Evolutionary conservation across 192 early-diverging fungal species (phyloP).

Genomic region (Paraglomus brasilianum): DNA sequence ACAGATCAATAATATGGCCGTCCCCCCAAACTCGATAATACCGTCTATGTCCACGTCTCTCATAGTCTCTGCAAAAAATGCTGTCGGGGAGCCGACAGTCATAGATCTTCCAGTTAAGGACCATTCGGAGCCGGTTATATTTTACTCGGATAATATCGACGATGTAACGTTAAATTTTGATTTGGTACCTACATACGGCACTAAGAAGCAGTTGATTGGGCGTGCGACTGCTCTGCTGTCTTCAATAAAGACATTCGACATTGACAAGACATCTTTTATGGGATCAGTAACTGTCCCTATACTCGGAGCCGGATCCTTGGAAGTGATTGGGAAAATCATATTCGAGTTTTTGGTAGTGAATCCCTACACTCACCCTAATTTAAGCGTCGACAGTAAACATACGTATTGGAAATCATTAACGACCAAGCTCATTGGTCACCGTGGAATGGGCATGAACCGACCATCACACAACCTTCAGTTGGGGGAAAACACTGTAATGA

Average conservation of each 20-base stretch:
- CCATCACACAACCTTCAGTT: constrained; percentile 68
- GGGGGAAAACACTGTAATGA: constrained; percentile 89
- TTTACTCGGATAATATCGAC: constrained; percentile 49
- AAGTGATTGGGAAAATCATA: constrained; percentile 54
- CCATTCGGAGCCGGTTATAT: constrained; percentile 56
- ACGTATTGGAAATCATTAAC: constrained; percentile 61
- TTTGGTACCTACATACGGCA: constrained; percentile 55
- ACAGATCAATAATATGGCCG: constrained; percentile 39
- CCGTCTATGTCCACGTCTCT: constrained; percentile 48
- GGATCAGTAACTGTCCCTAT: constrained; percentile 62
- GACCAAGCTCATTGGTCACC: constrained; percentile 83
- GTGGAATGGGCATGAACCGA: constrained; percentile 83
- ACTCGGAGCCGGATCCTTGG: constrained; percentile 45
- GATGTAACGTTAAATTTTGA: constrained; percentile 57
- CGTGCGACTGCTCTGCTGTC: constrained; percentile 57
- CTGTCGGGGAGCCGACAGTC: constrained; percentile 54
- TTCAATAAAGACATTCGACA: constrained; percentile 46
- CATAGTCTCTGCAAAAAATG: constrained; percentile 58
- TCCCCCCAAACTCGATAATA: constrained; percentile 33
- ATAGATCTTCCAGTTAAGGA: constrained; percentile 56
- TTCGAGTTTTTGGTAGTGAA: constrained; percentile 65
- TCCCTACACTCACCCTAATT: constrained; percentile 59
- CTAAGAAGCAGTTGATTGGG: constrained; percentile 48
- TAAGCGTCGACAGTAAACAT: constrained; percentile 52
- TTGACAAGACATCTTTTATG: constrained; percentile 47